Percentiles rank a stretch among this genome's conserved stretches.
Conservation (phyloP, 192 early-diverging fungal genomes). For the Chytriomyces sp. region DNA sequence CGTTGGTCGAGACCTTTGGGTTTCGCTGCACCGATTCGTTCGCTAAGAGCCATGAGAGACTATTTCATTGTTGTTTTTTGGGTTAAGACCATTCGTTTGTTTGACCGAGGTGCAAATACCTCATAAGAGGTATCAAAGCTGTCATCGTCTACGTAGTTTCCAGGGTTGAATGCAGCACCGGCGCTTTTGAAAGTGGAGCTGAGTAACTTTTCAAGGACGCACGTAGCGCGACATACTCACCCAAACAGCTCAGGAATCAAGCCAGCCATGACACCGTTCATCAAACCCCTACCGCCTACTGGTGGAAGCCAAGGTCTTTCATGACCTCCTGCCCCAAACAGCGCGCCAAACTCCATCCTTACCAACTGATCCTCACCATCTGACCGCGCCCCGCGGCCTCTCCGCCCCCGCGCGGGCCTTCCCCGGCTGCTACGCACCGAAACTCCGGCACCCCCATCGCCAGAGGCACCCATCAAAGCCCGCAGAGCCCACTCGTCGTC, state of each 20-base stretch:
- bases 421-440: not conserved
- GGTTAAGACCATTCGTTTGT: not conserved
- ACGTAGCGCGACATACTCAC: not conserved
- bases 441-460: no score
- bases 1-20: not conserved
- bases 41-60: conserved; percentile 6
- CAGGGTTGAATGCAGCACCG: conserved; percentile 21
- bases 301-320: not conserved
- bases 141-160: conserved; percentile 15
- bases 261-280: not conserved
- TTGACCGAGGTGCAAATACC: not conserved
- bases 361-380: not conserved
- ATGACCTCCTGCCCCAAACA: not conserved
- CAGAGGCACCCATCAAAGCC: no score
- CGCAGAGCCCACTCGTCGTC: no score
- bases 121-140: conserved; percentile 22
- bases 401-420: not conserved
- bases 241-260: conserved; percentile 19
- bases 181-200: not conserved
- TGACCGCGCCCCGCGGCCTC: not conserved
- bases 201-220: not conserved
- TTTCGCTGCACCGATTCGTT: conserved; percentile 17
- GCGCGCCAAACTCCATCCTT: not conserved
- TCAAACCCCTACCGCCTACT: no score
- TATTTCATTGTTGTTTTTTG: not conserved